Percentiles rank a stretch among this genome's conserved stretches.
Conservation (phyloP, 2,329 filamentous ascomycete species). For the Gaeumannomyces sp. region DNA sequence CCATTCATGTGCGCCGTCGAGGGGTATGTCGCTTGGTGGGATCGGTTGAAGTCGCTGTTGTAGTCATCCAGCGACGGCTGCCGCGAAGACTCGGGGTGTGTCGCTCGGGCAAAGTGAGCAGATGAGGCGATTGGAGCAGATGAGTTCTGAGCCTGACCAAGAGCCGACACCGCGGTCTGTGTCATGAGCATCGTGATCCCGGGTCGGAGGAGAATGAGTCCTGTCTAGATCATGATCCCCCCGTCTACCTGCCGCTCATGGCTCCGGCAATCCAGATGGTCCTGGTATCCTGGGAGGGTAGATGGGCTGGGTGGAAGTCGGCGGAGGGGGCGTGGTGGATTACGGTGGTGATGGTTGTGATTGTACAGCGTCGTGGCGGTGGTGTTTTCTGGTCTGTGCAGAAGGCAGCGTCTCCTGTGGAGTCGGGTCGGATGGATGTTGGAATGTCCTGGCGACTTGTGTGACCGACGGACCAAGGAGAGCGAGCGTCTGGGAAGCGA, state of each 20-base stretch:
- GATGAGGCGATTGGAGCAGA: constrained; percentile 16
- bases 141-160: constrained; percentile 36
- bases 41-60: constrained; percentile 8
- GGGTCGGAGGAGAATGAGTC: constrained; percentile 13
- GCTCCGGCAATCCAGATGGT: not conserved
- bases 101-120: constrained; percentile 9
- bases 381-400: not conserved
- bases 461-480: not conserved
- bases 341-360: not conserved
- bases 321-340: not conserved
- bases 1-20: constrained; percentile 47
- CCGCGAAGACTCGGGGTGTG: constrained; percentile 8
- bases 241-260: constrained; percentile 6
- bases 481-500: not conserved
- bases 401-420: not conserved
- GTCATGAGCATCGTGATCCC: constrained; percentile 49
- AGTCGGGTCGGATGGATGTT: not conserved
- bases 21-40: not conserved
- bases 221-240: constrained; percentile 6
- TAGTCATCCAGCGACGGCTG: not conserved
- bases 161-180: constrained; percentile 39
- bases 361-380: not conserved
- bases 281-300: not conserved
- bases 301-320: not conserved
- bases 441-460: not conserved